Conservation (phyloP, 2,329 filamentous ascomycete species). For the Fusarium nygamai region DNA sequence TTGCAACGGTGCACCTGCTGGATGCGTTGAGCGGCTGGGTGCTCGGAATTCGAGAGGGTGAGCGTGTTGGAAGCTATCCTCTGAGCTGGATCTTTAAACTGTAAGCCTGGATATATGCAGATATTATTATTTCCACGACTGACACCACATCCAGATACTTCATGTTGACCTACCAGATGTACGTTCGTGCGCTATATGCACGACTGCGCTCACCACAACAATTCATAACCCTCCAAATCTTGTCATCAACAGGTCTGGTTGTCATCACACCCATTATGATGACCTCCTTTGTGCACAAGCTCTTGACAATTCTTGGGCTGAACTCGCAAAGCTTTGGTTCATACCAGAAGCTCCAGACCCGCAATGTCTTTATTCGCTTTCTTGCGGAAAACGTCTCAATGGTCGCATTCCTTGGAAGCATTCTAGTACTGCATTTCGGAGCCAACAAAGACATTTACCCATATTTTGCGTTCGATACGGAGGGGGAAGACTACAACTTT, state of each 20-base stretch:
- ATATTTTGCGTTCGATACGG: slow-evolving; percentile 71
- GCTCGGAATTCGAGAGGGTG: slow-evolving; percentile 71
- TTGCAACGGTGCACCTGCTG: slow-evolving; percentile 71
- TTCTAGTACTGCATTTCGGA: slow-evolving; percentile 73
- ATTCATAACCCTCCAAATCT: slow-evolving; percentile 71
- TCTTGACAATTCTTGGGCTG: slow-evolving; percentile 63
- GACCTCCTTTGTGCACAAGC: slow-evolving; percentile 66
- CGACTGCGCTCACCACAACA: slow-evolving; percentile 72
- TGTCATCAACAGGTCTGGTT: slow-evolving; percentile 71
- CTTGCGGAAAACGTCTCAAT: slow-evolving; percentile 75
- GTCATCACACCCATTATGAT: slow-evolving; percentile 72
- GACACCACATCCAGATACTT: slow-evolving; percentile 60
- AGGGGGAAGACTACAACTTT: slow-evolving; percentile 66
- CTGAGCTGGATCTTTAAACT: slow-evolving; percentile 77
- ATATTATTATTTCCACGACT: slow-evolving; percentile 2
- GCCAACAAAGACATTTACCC: slow-evolving; percentile 75
- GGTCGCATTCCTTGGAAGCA: slow-evolving; percentile 73
- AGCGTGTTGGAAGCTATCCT: slow-evolving; percentile 75
- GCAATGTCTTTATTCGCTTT: slow-evolving; percentile 74
- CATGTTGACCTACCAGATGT: slow-evolving; percentile 76
- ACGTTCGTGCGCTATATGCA: slow-evolving; percentile 74
- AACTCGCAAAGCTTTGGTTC: slow-evolving; percentile 69
- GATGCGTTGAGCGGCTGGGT: slow-evolving; percentile 75
- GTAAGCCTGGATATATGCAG: slow-evolving; percentile 51
- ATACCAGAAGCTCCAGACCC: slow-evolving; percentile 73